Conservation (phyloP, 441 rosid species). For the Syzygium syzygioides region DNA sequence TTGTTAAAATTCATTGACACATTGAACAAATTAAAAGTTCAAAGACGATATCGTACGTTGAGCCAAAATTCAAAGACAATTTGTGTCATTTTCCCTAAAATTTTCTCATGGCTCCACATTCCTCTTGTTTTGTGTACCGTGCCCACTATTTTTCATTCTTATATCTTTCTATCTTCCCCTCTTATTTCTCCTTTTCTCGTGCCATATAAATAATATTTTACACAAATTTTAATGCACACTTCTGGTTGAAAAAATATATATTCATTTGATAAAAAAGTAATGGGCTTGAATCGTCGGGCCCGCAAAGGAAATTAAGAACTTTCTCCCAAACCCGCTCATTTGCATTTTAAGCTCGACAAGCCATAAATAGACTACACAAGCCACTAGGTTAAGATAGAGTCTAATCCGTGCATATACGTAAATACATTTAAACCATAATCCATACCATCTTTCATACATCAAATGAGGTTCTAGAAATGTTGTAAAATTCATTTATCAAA, state of each 20-base stretch:
- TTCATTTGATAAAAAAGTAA: too few species aligned
- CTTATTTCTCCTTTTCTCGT: not conserved
- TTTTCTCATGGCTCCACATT: not conserved
- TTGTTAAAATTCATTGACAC: not conserved
- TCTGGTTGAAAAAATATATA: too few species aligned
- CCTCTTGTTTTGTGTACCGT: not conserved
- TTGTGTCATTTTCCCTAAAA: not conserved
- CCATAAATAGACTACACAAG: not conserved
- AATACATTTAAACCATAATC: not conserved
- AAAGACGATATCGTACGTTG: rapidly evolving
- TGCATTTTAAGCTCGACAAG: not conserved
- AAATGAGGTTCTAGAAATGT: not conserved
- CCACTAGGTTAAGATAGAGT: not conserved
- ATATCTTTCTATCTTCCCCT: not conserved
- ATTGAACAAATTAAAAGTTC: not conserved
- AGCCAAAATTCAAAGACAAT: not conserved
- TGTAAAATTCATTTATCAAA: not conserved
- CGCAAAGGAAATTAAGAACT: not conserved
- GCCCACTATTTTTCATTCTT: not conserved
- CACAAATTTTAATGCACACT: too few species aligned
- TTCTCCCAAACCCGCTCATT: not conserved
- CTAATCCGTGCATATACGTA: not conserved
- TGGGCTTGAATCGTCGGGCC: not conserved
- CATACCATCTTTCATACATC: not conserved
- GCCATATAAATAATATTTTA: not conserved